A percentile compares a stretch with the other conserved stretches of the same genome.
Evolutionary conservation across 176 grass and related monocot genomes (phyloP).

Genomic region (Melocanna baccifera): DNA sequence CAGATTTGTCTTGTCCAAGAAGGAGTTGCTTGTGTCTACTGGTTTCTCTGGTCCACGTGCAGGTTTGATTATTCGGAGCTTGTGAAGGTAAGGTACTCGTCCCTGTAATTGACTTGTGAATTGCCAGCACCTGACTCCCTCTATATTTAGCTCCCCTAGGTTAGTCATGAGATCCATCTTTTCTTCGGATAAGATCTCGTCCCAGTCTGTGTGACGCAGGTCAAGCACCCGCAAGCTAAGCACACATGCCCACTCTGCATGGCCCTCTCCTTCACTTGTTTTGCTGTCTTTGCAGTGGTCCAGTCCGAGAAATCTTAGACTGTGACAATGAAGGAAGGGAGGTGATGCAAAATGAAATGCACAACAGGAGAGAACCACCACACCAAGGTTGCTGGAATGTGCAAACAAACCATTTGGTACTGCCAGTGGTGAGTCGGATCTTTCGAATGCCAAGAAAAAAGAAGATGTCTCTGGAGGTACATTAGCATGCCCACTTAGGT

Average conservation of each 20-base stretch:
- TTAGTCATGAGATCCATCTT: not conserved
- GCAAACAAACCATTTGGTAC: not conserved
- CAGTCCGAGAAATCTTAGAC: not conserved
- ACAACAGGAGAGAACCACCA: not conserved
- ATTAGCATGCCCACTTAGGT: not conserved
- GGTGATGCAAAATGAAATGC: not conserved
- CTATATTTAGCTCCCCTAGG: not conserved
- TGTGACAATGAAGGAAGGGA: not conserved
- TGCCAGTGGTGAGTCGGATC: not conserved
- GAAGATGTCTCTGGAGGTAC: not conserved
- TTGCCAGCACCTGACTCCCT: not conserved
- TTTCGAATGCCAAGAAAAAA: not conserved
- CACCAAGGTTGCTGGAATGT: not conserved
- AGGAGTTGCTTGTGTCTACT: not conserved
- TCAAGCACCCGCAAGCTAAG: not conserved
- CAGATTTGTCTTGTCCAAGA: not conserved
- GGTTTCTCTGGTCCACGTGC: not conserved
- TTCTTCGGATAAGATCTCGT: not conserved
- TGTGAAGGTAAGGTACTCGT: not conserved
- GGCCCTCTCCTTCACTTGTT: not conserved
- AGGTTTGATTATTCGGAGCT: not conserved
- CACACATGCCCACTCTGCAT: not conserved
- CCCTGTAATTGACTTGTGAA: not conserved
- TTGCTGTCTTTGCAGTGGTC: not conserved
- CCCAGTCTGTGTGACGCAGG: not conserved